Conservation (phyloP, 345 rosid genomes). For the Gossypium anomalum region DNA sequence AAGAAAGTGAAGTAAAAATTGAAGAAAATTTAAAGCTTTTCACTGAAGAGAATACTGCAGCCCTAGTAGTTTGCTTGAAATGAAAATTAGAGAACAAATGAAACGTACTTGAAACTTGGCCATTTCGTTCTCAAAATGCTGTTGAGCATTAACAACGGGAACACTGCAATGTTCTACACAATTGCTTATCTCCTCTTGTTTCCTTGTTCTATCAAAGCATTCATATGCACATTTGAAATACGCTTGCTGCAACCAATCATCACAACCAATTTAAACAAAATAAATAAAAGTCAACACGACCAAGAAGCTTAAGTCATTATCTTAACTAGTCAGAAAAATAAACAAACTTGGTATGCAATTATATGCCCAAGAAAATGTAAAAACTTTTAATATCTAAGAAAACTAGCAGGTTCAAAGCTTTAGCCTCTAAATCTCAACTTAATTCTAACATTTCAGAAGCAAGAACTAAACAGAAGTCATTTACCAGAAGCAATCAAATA, state of each 20-base stretch:
- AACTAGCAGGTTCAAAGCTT: conserved; percentile 5
- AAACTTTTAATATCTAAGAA: background rate
- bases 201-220: conserved; percentile 79
- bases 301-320: conserved; percentile 2
- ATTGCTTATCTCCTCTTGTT: conserved; percentile 68
- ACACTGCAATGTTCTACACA: conserved; percentile 76
- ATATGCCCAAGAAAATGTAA: background rate
- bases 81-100: background rate
- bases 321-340: background rate
- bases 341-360: background rate
- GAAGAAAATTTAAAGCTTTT: background rate
- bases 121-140: conserved; percentile 80
- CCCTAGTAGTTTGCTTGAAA: background rate
- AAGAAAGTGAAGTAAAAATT: background rate
- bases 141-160: conserved; percentile 72
- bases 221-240: conserved; percentile 89
- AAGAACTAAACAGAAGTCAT: background rate
- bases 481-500: background rate
- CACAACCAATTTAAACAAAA: conserved; percentile 6
- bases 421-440: background rate
- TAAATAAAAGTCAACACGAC: background rate
- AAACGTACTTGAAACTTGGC: conserved; percentile 79
- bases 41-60: background rate
- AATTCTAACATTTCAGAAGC: background rate
- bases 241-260: conserved; percentile 64